phyloP scores from a whole-genome alignment of 1,284 basidiomycete genomes.

The Tilletia horrida region DNA sequence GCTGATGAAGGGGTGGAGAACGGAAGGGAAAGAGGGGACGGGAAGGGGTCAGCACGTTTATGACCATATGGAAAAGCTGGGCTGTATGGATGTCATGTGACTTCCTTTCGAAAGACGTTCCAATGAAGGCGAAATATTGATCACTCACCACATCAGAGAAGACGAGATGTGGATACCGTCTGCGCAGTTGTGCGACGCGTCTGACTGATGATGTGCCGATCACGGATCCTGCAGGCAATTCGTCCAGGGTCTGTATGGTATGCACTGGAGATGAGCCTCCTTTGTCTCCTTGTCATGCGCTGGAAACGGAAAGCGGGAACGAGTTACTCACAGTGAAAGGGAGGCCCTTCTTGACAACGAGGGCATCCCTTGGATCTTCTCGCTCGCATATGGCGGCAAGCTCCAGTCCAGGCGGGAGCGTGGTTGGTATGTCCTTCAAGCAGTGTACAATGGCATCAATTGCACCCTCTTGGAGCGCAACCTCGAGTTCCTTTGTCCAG shows the following conservation, averaged over 20 bases:
- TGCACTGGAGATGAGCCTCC: slow-evolving; percentile 49
- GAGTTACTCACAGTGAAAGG: slow-evolving; percentile 58
- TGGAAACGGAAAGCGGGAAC: background rate
- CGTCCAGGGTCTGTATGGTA: slow-evolving; percentile 72
- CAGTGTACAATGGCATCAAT: slow-evolving; percentile 93
- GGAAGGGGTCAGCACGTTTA: too few species aligned
- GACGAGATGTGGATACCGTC: slow-evolving; percentile 71
- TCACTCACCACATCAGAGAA: slow-evolving; percentile 83
- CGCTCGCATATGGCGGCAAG: slow-evolving; percentile 81
- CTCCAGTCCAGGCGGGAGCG: slow-evolving; percentile 76
- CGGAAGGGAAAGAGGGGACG: background rate
- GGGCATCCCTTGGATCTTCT: slow-evolving; percentile 82
- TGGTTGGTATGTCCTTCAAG: slow-evolving; percentile 90
- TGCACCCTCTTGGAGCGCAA: slow-evolving; percentile 67
- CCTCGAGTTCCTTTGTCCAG: slow-evolving; percentile 94
- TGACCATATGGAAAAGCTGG: too few species aligned
- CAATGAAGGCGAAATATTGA: too few species aligned
- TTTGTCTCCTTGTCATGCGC: too few species aligned
- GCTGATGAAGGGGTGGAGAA: slow-evolving; percentile 29
- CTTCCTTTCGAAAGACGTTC: too few species aligned
- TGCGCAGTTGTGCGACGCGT: slow-evolving; percentile 82
- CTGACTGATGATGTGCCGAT: slow-evolving; percentile 93
- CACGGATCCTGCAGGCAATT: slow-evolving; percentile 81
- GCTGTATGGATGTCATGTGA: too few species aligned
- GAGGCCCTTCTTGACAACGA: slow-evolving; percentile 79